Evolutionary conservation across 306 rosid species (phyloP).

Genomic region (Fragaria vesca): DNA sequence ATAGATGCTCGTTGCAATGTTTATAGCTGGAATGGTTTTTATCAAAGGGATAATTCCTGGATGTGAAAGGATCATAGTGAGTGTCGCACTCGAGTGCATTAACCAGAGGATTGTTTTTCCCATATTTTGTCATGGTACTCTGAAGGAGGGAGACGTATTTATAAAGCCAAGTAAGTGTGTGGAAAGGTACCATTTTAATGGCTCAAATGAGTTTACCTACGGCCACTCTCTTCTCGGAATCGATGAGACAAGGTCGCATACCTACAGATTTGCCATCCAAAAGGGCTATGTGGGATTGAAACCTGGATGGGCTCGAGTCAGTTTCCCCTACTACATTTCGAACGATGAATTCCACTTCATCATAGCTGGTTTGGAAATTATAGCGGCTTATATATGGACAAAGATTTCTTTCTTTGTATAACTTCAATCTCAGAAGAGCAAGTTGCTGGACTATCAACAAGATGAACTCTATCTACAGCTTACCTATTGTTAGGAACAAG

Average conservation of each 20-base stretch:
- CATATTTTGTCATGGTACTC: background rate
- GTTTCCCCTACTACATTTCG: conserved; percentile 79
- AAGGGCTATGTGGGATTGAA: conserved; percentile 74
- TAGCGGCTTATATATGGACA: conserved; percentile 16
- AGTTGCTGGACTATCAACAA: conserved; percentile 59
- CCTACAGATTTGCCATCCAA: conserved; percentile 55
- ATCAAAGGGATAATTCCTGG: no score
- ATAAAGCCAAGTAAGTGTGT: background rate
- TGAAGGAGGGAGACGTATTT: background rate
- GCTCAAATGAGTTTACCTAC: background rate
- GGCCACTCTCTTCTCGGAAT: conserved; percentile 59
- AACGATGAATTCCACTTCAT: conserved; percentile 74
- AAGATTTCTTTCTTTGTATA: conserved; percentile 62
- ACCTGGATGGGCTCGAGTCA: conserved; percentile 89
- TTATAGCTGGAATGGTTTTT: background rate
- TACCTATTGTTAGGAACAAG: conserved; percentile 15
- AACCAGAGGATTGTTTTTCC: background rate
- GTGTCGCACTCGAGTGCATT: background rate
- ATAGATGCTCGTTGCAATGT: background rate
- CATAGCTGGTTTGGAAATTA: conserved; percentile 59
- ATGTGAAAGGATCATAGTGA: background rate
- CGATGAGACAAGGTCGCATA: conserved; percentile 42
- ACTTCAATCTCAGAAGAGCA: conserved; percentile 55
- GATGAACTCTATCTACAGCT: conserved; percentile 32
- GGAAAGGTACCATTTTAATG: no score